These are phyloP conservation scores for Parsonsia alboflavescens DNA, from an alignment of 257 asterid species.

Conservation along the genomic window DNA sequence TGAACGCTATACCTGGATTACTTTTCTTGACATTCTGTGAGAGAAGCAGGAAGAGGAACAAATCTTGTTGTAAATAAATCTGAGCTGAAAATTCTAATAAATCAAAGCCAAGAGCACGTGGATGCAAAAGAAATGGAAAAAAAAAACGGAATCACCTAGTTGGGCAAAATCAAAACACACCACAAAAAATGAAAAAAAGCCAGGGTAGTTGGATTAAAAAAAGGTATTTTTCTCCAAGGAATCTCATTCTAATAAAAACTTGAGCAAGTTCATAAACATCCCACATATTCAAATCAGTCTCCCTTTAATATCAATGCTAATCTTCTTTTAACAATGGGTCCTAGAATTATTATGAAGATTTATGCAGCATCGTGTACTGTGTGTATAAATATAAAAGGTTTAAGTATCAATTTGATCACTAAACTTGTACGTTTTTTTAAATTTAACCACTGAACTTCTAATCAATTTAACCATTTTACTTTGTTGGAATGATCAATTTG, in stretches of 20 bases:
- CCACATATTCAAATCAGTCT: neutral
- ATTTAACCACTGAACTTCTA: too few relatives aligned
- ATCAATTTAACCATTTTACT: too few relatives aligned
- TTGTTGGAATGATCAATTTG: too few relatives aligned
- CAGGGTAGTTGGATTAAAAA: neutral
- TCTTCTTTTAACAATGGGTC: neutral
- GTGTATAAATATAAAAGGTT: too few relatives aligned
- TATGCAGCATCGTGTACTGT: neutral
- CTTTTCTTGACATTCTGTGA: slow-evolving; percentile 66
- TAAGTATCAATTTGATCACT: too few relatives aligned
- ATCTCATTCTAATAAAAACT: neutral
- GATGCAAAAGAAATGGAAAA: neutral
- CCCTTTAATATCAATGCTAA: neutral
- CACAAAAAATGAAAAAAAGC: too few relatives aligned
- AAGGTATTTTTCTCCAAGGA: too few relatives aligned
- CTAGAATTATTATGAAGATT: neutral
- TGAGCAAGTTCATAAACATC: neutral
- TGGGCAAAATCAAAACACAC: neutral
- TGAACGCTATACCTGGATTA: slow-evolving; percentile 71
- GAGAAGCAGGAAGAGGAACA: slow-evolving; percentile 6
- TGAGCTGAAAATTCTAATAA: neutral
- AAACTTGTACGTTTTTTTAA: too few relatives aligned
- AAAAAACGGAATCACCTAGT: neutral
- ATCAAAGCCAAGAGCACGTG: too few relatives aligned
- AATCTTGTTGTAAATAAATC: neutral